These are phyloP conservation scores for Mycena venus DNA, from an alignment of 768 basidiomycete genomes.

Conservation along the genomic window DNA sequence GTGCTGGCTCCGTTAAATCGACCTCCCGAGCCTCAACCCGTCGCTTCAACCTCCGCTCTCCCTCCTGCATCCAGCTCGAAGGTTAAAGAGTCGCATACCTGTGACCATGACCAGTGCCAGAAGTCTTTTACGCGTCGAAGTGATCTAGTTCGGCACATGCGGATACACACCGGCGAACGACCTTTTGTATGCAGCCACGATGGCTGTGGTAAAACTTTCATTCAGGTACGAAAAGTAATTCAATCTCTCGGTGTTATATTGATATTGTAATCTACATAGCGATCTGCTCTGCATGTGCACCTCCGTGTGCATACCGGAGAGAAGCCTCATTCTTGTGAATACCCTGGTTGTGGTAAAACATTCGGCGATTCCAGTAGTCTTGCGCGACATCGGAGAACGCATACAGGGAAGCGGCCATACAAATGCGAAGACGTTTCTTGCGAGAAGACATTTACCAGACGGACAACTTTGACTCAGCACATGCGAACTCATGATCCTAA, in stretches of 20 bases:
- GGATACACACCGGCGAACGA: constrained; percentile 92
- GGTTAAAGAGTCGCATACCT: constrained; percentile 65
- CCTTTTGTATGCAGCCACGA: constrained; percentile 81
- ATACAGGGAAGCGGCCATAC: constrained; percentile 89
- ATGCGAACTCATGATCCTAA: constrained; percentile 90
- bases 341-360: constrained; percentile 87
- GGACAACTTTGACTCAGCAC: constrained; percentile 87
- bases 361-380: constrained; percentile 94
- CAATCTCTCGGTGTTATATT: constrained; percentile 4
- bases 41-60: constrained; percentile 67
- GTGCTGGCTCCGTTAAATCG: constrained; percentile 55
- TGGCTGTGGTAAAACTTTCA: constrained; percentile 91
- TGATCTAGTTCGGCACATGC: constrained; percentile 87
- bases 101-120: constrained; percentile 79
- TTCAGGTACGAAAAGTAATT: constrained; percentile 73
- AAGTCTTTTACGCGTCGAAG: constrained; percentile 89
- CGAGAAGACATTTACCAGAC: constrained; percentile 89
- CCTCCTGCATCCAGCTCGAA: constrained; percentile 38
- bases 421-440: constrained; percentile 87
- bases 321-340: constrained; percentile 92
- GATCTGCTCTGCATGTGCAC: constrained; percentile 92
- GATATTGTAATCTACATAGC: constrained; percentile 56
- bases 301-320: constrained; percentile 93
- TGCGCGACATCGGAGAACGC: constrained; percentile 91
- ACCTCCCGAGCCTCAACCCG: constrained; percentile 50